Conservation (phyloP, 2,329 filamentous ascomycete genomes). For the Lecanicillium sp. region DNA sequence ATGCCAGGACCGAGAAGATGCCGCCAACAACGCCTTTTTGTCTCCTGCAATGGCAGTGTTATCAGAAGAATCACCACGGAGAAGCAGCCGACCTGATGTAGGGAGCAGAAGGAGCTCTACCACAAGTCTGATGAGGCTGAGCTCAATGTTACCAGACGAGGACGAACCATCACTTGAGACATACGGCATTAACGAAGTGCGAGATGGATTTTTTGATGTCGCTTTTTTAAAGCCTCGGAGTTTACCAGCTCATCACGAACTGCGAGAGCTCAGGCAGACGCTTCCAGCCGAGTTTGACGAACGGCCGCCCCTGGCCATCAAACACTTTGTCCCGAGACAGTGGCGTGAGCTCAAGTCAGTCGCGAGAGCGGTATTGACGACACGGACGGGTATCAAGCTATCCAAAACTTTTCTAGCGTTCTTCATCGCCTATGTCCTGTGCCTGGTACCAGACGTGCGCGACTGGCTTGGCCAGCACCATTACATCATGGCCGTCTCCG, state of each 20-base stretch:
- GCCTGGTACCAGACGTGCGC: slow-evolving; percentile 39
- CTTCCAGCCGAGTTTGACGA: slow-evolving; percentile 39
- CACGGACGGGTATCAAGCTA: slow-evolving; percentile 41
- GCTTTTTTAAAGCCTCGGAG: slow-evolving; percentile 35
- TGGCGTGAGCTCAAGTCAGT: slow-evolving; percentile 34
- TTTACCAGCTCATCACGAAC: slow-evolving; percentile 24
- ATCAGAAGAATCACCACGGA: no score
- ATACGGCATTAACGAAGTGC: slow-evolving; percentile 33
- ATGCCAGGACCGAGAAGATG: no score
- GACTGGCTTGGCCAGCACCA: slow-evolving; percentile 44
- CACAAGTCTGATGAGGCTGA: slow-evolving; percentile 23
- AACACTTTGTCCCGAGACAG: slow-evolving; percentile 38
- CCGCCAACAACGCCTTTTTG: no score
- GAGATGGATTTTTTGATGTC: slow-evolving; percentile 40
- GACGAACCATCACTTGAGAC: slow-evolving; percentile 27
- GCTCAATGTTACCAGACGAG: slow-evolving; percentile 23
- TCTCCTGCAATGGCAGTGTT: no score
- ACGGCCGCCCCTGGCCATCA: slow-evolving; percentile 36
- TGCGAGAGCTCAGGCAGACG: slow-evolving; percentile 32
- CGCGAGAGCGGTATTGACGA: slow-evolving; percentile 31
- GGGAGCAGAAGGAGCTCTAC: slow-evolving; percentile 17
- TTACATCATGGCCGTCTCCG: slow-evolving; percentile 48
- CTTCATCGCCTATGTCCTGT: slow-evolving; percentile 46
- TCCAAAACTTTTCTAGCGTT: slow-evolving; percentile 48
- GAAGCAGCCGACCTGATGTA: slow-evolving; percentile 5